phyloP scores from a whole-genome alignment of 495 filamentous ascomycete genomes.

The Bacidia rubella region DNA sequence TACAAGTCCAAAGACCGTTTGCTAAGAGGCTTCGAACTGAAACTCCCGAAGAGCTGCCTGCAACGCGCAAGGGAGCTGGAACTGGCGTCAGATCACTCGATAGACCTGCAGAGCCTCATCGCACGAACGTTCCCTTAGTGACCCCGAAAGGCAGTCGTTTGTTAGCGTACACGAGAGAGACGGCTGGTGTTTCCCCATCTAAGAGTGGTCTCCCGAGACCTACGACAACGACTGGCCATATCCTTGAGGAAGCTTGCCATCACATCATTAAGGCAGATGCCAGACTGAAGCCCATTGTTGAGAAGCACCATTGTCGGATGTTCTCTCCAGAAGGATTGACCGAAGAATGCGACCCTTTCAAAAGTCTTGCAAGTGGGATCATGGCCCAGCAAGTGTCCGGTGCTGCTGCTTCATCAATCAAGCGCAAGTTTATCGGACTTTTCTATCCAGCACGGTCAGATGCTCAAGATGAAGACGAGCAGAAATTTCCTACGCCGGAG shows the following conservation, averaged over 20 bases:
- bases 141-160: slow-evolving; percentile 65
- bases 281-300: slow-evolving; percentile 58
- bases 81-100: slow-evolving; percentile 12
- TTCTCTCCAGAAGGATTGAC: slow-evolving; percentile 73
- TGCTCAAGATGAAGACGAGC: slow-evolving; percentile 9
- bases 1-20: too few species aligned
- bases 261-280: slow-evolving; percentile 68
- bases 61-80: background rate
- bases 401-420: slow-evolving; percentile 77
- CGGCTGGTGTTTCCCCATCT: slow-evolving; percentile 42
- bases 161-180: slow-evolving; percentile 38
- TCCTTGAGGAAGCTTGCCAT: slow-evolving; percentile 64
- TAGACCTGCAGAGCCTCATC: slow-evolving; percentile 48
- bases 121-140: slow-evolving; percentile 62
- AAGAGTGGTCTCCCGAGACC: slow-evolving; percentile 36
- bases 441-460: slow-evolving; percentile 34
- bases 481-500: slow-evolving; percentile 59
- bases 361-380: slow-evolving; percentile 66
- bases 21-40: too few species aligned
- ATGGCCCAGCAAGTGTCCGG: slow-evolving; percentile 95
- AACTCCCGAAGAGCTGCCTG: background rate
- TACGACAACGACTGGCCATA: slow-evolving; percentile 51
- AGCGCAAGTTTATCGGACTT: slow-evolving; percentile 68
- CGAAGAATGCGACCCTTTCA: slow-evolving; percentile 80
- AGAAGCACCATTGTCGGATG: slow-evolving; percentile 57